These are phyloP conservation scores for Solanum ahanhuiri DNA, from an alignment of 257 asterid genomes.

Conservation along the genomic window DNA sequence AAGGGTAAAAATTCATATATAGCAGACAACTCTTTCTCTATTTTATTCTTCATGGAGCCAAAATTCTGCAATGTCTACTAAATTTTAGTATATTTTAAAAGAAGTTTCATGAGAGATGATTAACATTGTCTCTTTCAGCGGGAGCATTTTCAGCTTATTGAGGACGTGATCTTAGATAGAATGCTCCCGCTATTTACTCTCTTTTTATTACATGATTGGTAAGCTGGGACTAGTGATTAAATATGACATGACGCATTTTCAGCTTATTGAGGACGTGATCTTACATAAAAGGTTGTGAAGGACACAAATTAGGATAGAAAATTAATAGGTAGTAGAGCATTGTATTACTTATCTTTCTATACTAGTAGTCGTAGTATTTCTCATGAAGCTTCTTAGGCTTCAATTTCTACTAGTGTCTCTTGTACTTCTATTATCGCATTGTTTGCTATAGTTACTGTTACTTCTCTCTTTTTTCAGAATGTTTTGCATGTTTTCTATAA, in stretches of 20 bases:
- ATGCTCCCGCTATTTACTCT: background rate
- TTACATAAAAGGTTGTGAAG: background rate
- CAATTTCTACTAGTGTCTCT: background rate
- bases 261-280: background rate
- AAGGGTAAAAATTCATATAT: background rate
- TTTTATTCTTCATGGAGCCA: background rate
- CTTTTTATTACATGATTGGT: background rate
- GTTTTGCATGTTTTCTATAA: background rate
- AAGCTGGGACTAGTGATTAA: background rate
- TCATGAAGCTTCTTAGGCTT: background rate
- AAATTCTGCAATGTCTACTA: background rate
- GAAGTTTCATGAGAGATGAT: background rate
- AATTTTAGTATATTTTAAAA: no score
- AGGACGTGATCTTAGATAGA: no score
- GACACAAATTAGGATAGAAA: background rate
- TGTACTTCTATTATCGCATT: background rate
- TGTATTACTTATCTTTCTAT: background rate
- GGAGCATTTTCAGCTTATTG: background rate
- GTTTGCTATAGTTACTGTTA: background rate
- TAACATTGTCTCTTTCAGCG: background rate
- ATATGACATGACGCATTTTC: fast-evolving
- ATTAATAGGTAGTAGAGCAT: background rate
- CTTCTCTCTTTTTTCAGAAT: background rate
- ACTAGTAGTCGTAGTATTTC: background rate
- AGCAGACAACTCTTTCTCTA: background rate